Conservation (phyloP, 2,329 filamentous ascomycete species). For the Nigrospora sphaerica region DNA sequence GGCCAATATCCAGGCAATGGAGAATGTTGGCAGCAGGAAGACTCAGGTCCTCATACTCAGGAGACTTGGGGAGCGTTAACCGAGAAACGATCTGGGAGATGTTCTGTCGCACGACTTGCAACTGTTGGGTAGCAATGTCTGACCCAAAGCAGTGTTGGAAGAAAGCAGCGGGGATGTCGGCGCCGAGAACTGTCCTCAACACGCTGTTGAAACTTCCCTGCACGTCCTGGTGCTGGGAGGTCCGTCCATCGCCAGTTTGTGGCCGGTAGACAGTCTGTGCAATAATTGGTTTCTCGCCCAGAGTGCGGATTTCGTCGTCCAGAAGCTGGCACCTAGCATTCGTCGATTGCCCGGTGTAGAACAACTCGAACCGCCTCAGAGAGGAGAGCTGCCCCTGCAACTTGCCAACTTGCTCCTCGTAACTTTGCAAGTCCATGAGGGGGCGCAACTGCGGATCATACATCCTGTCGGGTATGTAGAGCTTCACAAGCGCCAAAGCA, state of each 20-base stretch:
- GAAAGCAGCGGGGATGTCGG: slow-evolving; percentile 32
- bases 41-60: slow-evolving; percentile 79
- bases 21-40: slow-evolving; percentile 72
- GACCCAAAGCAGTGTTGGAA: slow-evolving; percentile 24
- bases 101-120: slow-evolving; percentile 45
- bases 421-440: slow-evolving; percentile 56
- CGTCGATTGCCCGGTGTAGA: slow-evolving; percentile 60
- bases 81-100: slow-evolving; percentile 64
- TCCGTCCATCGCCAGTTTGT: slow-evolving; percentile 14
- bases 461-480: slow-evolving; percentile 80
- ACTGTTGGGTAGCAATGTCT: slow-evolving; percentile 29
- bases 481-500: slow-evolving; percentile 62
- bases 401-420: slow-evolving; percentile 44
- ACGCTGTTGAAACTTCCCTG: slow-evolving; percentile 81
- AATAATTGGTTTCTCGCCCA: slow-evolving; percentile 61
- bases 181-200: slow-evolving; percentile 54
- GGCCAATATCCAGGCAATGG: slow-evolving; percentile 68
- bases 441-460: slow-evolving; percentile 72
- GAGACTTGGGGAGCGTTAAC: slow-evolving; percentile 57
- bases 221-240: slow-evolving; percentile 26
- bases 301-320: slow-evolving; percentile 49
- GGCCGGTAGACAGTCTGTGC: slow-evolving; percentile 67
- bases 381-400: slow-evolving; percentile 52
- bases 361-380: slow-evolving; percentile 57
- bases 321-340: slow-evolving; percentile 61